A percentile compares a stretch with the other conserved stretches of the same genome.
phyloP scores from a whole-genome alignment of 2,329 filamentous ascomycete species.

The Alternaria sp. region DNA sequence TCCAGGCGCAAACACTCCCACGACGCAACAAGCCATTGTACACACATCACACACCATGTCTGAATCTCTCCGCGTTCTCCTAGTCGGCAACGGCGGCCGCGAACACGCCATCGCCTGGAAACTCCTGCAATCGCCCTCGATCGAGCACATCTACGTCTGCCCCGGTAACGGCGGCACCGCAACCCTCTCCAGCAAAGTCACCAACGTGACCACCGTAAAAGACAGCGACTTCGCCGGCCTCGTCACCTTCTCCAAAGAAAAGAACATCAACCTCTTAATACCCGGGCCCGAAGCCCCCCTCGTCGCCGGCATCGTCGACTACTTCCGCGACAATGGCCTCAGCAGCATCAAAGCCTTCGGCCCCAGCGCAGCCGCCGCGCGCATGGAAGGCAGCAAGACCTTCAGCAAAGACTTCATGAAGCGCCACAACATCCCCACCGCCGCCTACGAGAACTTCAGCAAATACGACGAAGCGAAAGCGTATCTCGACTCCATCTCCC shows the following conservation, averaged over 20 bases:
- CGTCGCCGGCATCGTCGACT: slow-evolving; percentile 85
- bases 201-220: slow-evolving; percentile 73
- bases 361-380: slow-evolving; percentile 81
- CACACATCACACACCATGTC: slow-evolving; percentile 26
- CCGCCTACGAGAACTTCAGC: slow-evolving; percentile 86
- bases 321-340: slow-evolving; percentile 66
- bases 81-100: slow-evolving; percentile 91
- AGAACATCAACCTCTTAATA: slow-evolving; percentile 80
- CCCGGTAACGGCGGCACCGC: slow-evolving; percentile 83
- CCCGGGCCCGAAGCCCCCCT: slow-evolving; percentile 94
- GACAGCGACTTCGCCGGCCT: slow-evolving; percentile 80
- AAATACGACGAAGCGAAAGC: slow-evolving; percentile 73
- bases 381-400: slow-evolving; percentile 95
- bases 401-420: slow-evolving; percentile 99
- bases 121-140: slow-evolving; percentile 78
- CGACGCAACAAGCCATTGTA: background rate
- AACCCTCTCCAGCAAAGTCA: slow-evolving; percentile 57
- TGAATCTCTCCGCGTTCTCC: slow-evolving; percentile 62
- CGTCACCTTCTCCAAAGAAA: slow-evolving; percentile 74
- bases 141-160: slow-evolving; percentile 73
- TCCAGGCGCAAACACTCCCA: slow-evolving; percentile 9
- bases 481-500: slow-evolving; percentile 64
- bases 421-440: slow-evolving; percentile 86
- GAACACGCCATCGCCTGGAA: slow-evolving; percentile 97
- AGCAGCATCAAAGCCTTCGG: slow-evolving; percentile 78